Evolutionary conservation across 2,329 filamentous ascomycete species (phyloP), one percentile per base, ranked within the genome.

Genomic region (Epichloe coenophiala): DNA sequence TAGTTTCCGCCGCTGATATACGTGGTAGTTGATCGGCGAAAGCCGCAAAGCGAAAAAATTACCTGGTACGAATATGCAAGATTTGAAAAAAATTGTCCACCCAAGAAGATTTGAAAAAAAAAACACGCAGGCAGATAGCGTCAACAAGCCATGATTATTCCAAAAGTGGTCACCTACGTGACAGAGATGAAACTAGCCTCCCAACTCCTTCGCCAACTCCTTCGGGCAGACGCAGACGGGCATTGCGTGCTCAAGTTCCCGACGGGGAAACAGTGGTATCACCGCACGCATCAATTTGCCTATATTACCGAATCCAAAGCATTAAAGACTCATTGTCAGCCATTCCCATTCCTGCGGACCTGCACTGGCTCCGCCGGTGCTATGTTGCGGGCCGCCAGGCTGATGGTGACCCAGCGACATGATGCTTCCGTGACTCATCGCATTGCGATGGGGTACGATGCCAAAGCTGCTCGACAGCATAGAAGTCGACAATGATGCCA

Each of bases 321-420:
- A 48, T 70, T 69, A 95, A 58, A 98, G 76, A 78, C 91, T 96
- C 93, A 98, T 98, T 0, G 93, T 98, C 60, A 98, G 73, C 93
- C 93, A 98, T 69, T 98, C 93, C 93, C 93, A 98, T 70, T 98
- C 93, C 65, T 96, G 91, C 38, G 86, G 82, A 6, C 85, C 86
- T 7, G 49, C 42, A 51, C 81, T 80, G 36, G 79, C 75, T 19
- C 77, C 73, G 52, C 78, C 73, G 27, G 76, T 71, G 50, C 75
- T 70, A 56, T 68, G 71, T 65, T 74, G 69, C 60, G 70, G 66
- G 35, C 68, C 66, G 40, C 66, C 70, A 8, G 69, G 61, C 43
- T 77, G 68, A 47, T 71, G 69, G 47, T 74, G 70, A 55, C 65
- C 70, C 72, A 82, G 75, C 39, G 71, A 70, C 61, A 75, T 71